These are phyloP conservation scores for Penicillium angulare DNA, from an alignment of 495 filamentous ascomycete genomes.

Conservation along the genomic window DNA sequence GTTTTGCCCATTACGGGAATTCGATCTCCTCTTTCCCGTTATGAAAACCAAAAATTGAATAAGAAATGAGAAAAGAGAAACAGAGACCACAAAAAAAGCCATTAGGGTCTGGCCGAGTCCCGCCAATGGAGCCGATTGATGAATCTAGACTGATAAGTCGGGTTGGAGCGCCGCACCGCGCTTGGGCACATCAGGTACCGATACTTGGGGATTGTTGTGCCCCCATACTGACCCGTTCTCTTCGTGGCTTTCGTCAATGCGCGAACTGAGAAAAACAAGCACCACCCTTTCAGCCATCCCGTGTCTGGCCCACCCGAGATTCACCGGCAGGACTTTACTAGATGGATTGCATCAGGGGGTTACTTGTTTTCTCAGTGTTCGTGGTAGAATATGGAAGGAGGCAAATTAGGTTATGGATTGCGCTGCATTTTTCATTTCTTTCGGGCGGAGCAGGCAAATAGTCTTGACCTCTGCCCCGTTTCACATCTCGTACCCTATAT, in stretches of 20 bases:
- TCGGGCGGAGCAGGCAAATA: background rate
- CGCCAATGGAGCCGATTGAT: background rate
- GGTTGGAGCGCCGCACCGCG: constrained; percentile 2
- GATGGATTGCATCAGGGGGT: constrained; percentile 10
- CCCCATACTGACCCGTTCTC: constrained; percentile 2
- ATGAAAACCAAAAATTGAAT: background rate
- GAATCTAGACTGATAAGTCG: constrained; percentile 2
- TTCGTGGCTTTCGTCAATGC: constrained; percentile 3
- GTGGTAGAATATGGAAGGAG: background rate
- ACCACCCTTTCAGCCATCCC: constrained; percentile 20
- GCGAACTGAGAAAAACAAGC: constrained; percentile 13
- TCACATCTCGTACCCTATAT: background rate
- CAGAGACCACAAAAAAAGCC: background rate
- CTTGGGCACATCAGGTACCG: background rate
- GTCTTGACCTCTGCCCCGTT: background rate
- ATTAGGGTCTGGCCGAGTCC: constrained; percentile 2
- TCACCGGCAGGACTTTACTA: constrained; percentile 17
- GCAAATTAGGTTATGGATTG: background rate
- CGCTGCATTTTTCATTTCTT: too few species aligned
- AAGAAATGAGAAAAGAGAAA: background rate
- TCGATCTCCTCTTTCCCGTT: too few species aligned
- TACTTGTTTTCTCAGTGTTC: background rate
- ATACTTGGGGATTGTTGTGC: background rate
- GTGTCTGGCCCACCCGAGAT: constrained; percentile 22
- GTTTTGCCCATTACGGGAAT: background rate